Evolutionary conservation across 805 yeast genomes (phyloP).

Genomic region (Wickerhamiella azymoides): DNA sequence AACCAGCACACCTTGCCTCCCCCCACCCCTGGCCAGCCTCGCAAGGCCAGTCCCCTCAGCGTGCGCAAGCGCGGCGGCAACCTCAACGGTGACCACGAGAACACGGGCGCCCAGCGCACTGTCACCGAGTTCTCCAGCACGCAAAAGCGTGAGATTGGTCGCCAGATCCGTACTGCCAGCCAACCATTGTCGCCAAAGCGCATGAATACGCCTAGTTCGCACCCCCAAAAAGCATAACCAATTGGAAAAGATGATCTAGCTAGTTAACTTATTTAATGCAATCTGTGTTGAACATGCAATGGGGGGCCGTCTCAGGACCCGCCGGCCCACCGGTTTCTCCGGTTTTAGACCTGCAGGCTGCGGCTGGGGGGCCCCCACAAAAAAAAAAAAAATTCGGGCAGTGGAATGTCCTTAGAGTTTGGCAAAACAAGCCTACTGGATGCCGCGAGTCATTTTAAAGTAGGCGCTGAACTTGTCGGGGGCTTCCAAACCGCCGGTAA

Average conservation of each 20-base stretch:
- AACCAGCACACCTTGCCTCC: constrained; percentile 66
- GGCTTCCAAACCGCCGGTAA: constrained; percentile 18
- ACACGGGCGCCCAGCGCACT: neutral
- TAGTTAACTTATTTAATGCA: neutral
- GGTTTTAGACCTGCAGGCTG: no score
- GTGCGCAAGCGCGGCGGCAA: constrained; percentile 1
- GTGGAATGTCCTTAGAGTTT: no score
- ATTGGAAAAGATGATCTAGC: neutral
- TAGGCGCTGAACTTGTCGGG: constrained; percentile 20
- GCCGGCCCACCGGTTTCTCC: no score
- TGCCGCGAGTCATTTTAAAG: constrained; percentile 21
- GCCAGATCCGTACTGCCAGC: constrained; percentile 23
- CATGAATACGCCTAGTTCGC: constrained; percentile 4
- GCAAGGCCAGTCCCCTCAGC: constrained; percentile 33
- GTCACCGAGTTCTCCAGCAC: constrained; percentile 4
- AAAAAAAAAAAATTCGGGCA: neutral
- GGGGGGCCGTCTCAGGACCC: neutral
- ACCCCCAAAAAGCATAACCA: neutral
- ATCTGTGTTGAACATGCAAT: neutral
- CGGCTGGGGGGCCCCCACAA: no score
- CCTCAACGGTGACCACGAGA: neutral
- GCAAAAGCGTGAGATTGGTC: constrained; percentile 14
- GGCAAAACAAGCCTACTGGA: neutral
- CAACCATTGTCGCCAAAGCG: constrained; percentile 21
- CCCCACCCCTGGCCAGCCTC: constrained; percentile 94